These are phyloP conservation scores for Phlebiopsis flavidoalba DNA, from an alignment of 768 basidiomycete genomes.

Conservation along the genomic window DNA sequence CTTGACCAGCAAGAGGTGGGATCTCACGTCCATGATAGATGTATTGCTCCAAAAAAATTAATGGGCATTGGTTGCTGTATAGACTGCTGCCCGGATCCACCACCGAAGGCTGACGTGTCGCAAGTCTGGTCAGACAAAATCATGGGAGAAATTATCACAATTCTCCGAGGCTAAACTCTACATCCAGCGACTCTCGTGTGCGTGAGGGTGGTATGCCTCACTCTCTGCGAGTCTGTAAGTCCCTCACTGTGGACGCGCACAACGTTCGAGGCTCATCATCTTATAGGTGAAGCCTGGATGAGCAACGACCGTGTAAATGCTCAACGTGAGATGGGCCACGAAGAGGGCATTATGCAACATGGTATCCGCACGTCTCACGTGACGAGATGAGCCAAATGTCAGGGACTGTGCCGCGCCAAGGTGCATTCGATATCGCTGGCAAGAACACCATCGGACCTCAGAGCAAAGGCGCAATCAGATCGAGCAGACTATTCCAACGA, in stretches of 20 bases:
- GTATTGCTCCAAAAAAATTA: background rate
- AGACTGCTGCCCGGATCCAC: slow-evolving; percentile 91
- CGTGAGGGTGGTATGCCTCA: slow-evolving; percentile 83
- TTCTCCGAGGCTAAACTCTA: slow-evolving; percentile 64
- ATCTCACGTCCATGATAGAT: background rate
- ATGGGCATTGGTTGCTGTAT: background rate
- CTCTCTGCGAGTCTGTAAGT: slow-evolving; percentile 85
- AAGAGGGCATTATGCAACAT: slow-evolving; percentile 84
- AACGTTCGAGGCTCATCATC: no score
- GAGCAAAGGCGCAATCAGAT: slow-evolving; percentile 85
- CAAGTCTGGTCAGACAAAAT: slow-evolving; percentile 94
- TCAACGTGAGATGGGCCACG: slow-evolving; percentile 83
- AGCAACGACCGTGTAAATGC: slow-evolving; percentile 78
- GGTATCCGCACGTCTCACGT: slow-evolving; percentile 81
- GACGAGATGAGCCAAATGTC: slow-evolving; percentile 83
- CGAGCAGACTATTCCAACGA: slow-evolving; percentile 94
- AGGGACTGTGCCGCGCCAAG: slow-evolving; percentile 81
- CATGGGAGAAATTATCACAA: slow-evolving; percentile 75
- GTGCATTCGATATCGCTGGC: slow-evolving; percentile 90
- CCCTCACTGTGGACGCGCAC: no score
- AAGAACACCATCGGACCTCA: slow-evolving; percentile 91
- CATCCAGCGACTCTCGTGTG: slow-evolving; percentile 57
- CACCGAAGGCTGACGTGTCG: slow-evolving; percentile 84
- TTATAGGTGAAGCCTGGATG: slow-evolving; percentile 65
- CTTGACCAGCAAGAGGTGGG: slow-evolving; percentile 86